These are phyloP conservation scores for Neurospora tetrasperma DNA, from an alignment of 495 filamentous ascomycete species.

Conservation along the genomic window DNA sequence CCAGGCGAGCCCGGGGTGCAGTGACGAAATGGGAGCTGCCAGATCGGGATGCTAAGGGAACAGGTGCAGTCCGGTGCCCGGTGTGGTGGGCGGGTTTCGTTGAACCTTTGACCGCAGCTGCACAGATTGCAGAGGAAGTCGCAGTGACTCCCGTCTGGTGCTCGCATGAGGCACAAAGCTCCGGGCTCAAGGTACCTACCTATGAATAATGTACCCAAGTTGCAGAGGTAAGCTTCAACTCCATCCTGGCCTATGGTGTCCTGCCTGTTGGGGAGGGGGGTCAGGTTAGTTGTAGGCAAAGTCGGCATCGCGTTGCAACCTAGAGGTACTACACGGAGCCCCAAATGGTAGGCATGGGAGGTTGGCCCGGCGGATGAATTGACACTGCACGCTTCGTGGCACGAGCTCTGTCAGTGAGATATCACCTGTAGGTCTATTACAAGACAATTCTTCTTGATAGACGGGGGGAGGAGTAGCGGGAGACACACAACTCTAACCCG, in stretches of 20 bases:
- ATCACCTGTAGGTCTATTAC: neutral
- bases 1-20: conserved; percentile 7
- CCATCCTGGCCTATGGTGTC: neutral
- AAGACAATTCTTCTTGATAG: neutral
- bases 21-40: conserved; percentile 21
- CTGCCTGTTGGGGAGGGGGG: no score
- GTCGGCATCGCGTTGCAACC: neutral
- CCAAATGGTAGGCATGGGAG: neutral
- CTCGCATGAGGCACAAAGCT: neutral
- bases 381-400: neutral
- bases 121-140: neutral
- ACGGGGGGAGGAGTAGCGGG: neutral
- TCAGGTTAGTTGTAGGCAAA: neutral
- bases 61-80: neutral
- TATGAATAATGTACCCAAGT: no score
- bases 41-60: conserved; percentile 9
- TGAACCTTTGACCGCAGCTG: neutral
- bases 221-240: neutral
- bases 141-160: neutral
- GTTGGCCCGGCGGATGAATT: neutral
- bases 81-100: neutral
- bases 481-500: neutral
- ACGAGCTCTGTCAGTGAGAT: neutral
- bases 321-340: neutral
- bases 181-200: neutral